A percentile compares a stretch with the other conserved stretches of the same genome.
These are phyloP conservation scores for Thalassiosira livingstoniorum DNA, from an alignment of 352 stramenopile species.

Conservation along the genomic window DNA sequence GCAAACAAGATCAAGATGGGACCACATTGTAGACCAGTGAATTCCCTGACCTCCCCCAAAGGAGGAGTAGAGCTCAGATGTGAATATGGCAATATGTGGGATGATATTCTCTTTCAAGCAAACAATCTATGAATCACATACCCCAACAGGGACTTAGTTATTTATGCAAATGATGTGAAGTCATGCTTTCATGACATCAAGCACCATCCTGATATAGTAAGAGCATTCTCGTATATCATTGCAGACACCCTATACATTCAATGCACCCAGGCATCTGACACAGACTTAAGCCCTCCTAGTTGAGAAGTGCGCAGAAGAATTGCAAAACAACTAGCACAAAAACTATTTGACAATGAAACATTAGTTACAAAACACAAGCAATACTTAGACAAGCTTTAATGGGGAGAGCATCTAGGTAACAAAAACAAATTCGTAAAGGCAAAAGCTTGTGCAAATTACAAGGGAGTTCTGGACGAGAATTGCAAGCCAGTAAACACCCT, in stretches of 20 bases:
- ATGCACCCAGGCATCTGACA: slow-evolving; percentile 27
- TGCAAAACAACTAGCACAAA: slow-evolving; percentile 22
- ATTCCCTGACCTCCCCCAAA: slow-evolving; percentile 45
- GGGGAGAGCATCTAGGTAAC: background rate
- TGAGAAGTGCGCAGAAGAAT: slow-evolving; percentile 17
- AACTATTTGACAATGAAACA: slow-evolving; percentile 25
- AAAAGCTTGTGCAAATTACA: slow-evolving; percentile 3
- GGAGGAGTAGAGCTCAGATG: slow-evolving; percentile 15
- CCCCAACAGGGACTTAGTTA: slow-evolving; percentile 20
- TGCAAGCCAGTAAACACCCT: slow-evolving; percentile 10
- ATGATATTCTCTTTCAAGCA: slow-evolving; percentile 7
- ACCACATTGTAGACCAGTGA: slow-evolving; percentile 31
- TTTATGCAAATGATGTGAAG: slow-evolving; percentile 53
- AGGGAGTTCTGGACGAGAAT: slow-evolving; percentile 19
- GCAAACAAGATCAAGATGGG: background rate
- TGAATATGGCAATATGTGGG: slow-evolving; percentile 17
- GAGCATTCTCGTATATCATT: slow-evolving; percentile 38
- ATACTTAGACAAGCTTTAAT: slow-evolving; percentile 37
- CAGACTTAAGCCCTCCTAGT: slow-evolving; percentile 25
- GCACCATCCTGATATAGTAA: slow-evolving; percentile 47
- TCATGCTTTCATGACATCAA: slow-evolving; percentile 50
- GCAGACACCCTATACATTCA: background rate
- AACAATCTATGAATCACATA: slow-evolving; percentile 48
- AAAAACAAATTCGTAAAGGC: background rate
- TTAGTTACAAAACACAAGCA: slow-evolving; percentile 29